Base-by-base conservation (phyloP, 176 grass and related monocot genomes). In the Zizania latifolia region DNA sequence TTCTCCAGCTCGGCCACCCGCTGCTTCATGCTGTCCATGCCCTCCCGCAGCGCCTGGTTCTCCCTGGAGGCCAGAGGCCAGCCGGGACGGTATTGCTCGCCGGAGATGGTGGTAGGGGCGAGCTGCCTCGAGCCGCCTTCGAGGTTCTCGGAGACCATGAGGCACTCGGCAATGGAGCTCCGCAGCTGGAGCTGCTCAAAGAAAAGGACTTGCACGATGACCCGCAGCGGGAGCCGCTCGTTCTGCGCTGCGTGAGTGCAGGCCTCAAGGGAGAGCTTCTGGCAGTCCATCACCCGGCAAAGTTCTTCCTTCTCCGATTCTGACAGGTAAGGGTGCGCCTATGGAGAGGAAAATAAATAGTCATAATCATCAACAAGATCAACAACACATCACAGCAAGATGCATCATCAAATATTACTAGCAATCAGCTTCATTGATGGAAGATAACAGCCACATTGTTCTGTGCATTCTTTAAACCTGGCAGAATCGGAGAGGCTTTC, bases 161-260 rank as follows among this genome's bases (percentile, higher is more conserved):
- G 84, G 65, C 88, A 97, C 59, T 88, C 90, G 0, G 85, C 86
- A 14, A 97, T 92, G 56, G 83, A 86, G 71, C 78, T 97, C 21
- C 87, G 78, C 10, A 97, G 82, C 76, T 85, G 90, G 64, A 97
- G 90, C 72, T 97, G 93, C 79, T 97, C 93, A 6, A 92, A 97
- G 82, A 97, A 97, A 63, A 97, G 84, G 8, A 97, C 89, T 65
- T 90, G 89, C 59, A 97, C 78, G 8, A 97, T 75, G 36, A 83
- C 63, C 6, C 93, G 82, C 5, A 97, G 82, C 0, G 93, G 93
- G 43, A 97, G 87, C 31, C 93, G 81, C 57, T 90, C 85, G 23
- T 97, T 97, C 73, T 90, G 90, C 0, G 90, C 89, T 0, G 87
- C 87, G 15, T 97, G 93, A 4, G 87, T 88, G 87, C 93, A 97